Base-by-base conservation (phyloP, 805 yeast genomes). In the Kluyveromyces dobzhanskii region DNA sequence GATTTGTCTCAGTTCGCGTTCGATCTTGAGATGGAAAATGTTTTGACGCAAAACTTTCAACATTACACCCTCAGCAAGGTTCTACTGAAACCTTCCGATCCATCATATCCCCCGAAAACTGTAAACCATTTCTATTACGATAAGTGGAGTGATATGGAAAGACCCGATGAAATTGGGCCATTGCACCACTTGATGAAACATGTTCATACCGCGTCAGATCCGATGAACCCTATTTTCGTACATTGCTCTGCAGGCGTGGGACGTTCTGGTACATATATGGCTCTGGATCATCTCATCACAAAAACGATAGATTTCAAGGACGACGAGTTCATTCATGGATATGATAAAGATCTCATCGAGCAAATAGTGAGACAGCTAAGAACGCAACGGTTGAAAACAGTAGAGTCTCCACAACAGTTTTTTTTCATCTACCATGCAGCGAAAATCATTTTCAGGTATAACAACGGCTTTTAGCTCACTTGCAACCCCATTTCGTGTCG, bases 191-290 rank as follows among this genome's bases (percentile, higher is more conserved):
- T 67, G 23, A 53, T 60, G 26, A 44, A 45, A 3, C 54, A 60
- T 14, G 56, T 59, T 0, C 58, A 59, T 29, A 42, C 45, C 1
- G 42, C 64, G 18, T 59, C 59, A 33, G 44, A 49, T 6, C 30
- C 39, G 1, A 52, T 47, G 3, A 59, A 54, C 33, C 90, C 92
- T 16, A 67, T 79, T 2, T 64, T 87, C 32, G 84, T 83, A 16
- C 98, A 92, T 56, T 92, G 98, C 53, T 86, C 96, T 4, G 98
- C 98, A 0, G 98, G 98, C 1, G 90, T 94, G 44, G 98, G 98
- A 3, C 67, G 98, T 46, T 85, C 97, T 0, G 98, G 98, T 3
- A 86, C 95, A 1, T 84, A 80, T 53, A 75, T 85, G 43, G 76
- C 88, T 9, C 33, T 61, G 18, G 64, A 59, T 30, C 63, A 61